Conservation (phyloP, 768 basidiomycete species). For the Mycena leptocephala region DNA sequence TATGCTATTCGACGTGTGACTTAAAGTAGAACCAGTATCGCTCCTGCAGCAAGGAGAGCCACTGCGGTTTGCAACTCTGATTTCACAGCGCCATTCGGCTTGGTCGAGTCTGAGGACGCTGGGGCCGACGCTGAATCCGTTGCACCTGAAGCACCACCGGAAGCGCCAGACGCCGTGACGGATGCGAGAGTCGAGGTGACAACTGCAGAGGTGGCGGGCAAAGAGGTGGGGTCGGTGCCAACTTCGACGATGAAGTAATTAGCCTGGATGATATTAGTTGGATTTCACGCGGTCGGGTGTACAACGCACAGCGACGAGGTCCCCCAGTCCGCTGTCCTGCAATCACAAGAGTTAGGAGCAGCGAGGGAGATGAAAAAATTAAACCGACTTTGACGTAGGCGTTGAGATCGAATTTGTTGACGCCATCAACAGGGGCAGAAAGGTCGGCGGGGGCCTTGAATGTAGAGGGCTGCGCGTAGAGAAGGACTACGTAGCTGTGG, state of each 20-base stretch:
- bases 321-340: conserved; percentile 71
- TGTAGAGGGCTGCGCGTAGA: conserved; percentile 74
- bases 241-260: conserved; percentile 84
- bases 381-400: conserved; percentile 69
- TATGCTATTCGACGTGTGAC: neutral
- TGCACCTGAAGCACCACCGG: neutral
- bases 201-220: conserved; percentile 77
- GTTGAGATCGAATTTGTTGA: conserved; percentile 70
- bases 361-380: neutral
- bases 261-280: conserved; percentile 56
- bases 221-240: conserved; percentile 69
- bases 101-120: neutral
- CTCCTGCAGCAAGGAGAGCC: neutral
- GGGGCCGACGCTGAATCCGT: conserved; percentile 17
- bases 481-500: conserved; percentile 76
- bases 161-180: neutral
- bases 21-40: neutral
- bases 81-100: neutral
- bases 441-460: conserved; percentile 77
- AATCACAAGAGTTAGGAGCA: conserved; percentile 9
- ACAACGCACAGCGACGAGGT: conserved; percentile 69
- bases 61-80: neutral
- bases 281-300: neutral
- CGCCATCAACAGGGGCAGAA: conserved; percentile 63
- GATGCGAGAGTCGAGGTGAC: conserved; percentile 70